Evolutionary conservation across 2,329 filamentous ascomycete species (phyloP).

Genomic region (Paecilomyces dactylethromorphus): DNA sequence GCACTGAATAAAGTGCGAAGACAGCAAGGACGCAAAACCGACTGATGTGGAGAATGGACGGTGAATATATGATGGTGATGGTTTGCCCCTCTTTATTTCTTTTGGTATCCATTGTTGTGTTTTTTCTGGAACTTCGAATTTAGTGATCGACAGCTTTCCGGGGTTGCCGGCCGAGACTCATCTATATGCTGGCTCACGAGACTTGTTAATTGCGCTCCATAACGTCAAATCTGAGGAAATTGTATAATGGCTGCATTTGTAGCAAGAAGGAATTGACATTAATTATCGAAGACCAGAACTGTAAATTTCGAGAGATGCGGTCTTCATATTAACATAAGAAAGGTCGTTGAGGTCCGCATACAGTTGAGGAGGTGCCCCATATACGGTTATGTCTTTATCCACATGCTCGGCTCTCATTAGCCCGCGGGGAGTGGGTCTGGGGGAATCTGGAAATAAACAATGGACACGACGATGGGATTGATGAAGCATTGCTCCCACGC

Average conservation of each 20-base stretch:
- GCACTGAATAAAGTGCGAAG: constrained; percentile 39
- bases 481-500: background rate
- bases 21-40: constrained; percentile 17
- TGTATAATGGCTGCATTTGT: background rate
- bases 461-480: background rate
- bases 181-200: background rate
- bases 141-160: background rate
- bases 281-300: background rate
- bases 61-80: background rate
- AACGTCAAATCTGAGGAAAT: background rate
- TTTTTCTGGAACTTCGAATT: background rate
- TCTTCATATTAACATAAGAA: background rate
- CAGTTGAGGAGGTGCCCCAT: background rate
- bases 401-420: background rate
- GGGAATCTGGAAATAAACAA: background rate
- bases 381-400: constrained; percentile 1
- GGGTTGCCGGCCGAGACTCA: background rate
- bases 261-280: background rate
- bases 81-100: background rate
- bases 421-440: background rate
- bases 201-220: background rate
- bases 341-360: background rate
- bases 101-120: background rate
- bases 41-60: background rate
- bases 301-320: background rate